Evolutionary conservation across 805 yeast species (phyloP).

Genomic region (Lipomyces yamadae): DNA sequence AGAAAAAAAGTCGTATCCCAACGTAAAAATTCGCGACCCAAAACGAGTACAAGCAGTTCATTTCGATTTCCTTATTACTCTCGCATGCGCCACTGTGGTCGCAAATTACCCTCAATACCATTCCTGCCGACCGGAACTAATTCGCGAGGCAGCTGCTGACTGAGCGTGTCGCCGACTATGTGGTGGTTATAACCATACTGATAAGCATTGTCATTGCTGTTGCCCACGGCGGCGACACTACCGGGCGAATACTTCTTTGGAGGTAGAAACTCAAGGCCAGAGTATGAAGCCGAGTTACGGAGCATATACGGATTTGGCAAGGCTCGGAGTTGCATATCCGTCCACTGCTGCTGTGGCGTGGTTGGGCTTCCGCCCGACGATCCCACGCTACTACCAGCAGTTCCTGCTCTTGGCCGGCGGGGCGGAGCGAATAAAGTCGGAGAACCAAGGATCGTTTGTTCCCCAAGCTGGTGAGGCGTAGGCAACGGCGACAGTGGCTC

Average conservation of each 20-base stretch:
- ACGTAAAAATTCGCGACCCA: background rate
- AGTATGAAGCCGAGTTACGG: conserved; percentile 34
- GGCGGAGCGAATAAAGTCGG: conserved; percentile 35
- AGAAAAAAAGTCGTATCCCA: too few species aligned
- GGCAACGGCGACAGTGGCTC: conserved; percentile 35
- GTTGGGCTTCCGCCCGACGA: conserved; percentile 21
- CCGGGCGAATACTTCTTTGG: conserved; percentile 20
- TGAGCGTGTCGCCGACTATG: conserved; percentile 3
- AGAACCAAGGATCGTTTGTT: conserved; percentile 25
- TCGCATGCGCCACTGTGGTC: conserved; percentile 34
- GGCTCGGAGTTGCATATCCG: conserved; percentile 23
- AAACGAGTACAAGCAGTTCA: background rate
- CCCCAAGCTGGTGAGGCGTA: conserved; percentile 33
- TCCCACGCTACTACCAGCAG: conserved; percentile 5
- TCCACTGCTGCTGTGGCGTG: conserved; percentile 20
- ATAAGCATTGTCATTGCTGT: background rate
- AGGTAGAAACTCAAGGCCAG: conserved; percentile 38
- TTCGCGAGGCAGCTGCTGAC: conserved; percentile 14
- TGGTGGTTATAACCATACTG: background rate
- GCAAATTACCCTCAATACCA: conserved; percentile 19
- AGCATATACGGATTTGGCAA: conserved; percentile 36
- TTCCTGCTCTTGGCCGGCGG: conserved; percentile 6
- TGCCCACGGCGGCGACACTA: background rate
- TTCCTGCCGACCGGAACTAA: conserved; percentile 26
- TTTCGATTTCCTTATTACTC: background rate